A percentile compares a stretch with the other conserved stretches of the same genome.
phyloP scores from a whole-genome alignment of 1,284 basidiomycete species.

The Waitea zeae region DNA sequence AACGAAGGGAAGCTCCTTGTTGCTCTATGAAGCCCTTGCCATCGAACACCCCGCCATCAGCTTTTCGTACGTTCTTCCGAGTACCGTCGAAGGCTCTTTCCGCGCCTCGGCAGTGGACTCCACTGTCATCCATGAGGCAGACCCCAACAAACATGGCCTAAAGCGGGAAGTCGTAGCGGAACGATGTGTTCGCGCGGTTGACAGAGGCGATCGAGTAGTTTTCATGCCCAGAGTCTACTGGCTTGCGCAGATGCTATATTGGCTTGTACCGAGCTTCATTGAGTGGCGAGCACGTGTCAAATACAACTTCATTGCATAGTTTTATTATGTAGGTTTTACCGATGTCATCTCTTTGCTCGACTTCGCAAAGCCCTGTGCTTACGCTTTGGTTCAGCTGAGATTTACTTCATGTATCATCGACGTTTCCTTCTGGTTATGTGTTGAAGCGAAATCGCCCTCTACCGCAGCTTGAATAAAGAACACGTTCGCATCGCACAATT shows the following conservation, averaged over 20 bases:
- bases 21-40: slow-evolving; percentile 63
- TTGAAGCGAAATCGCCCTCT: no score
- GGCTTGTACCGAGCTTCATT: slow-evolving; percentile 38
- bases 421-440: no score
- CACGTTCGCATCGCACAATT: no score
- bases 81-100: slow-evolving; percentile 63
- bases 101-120: slow-evolving; percentile 61
- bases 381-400: no score
- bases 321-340: no score
- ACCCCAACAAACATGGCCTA: slow-evolving; percentile 37
- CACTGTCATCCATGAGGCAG: slow-evolving; percentile 28
- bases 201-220: slow-evolving; percentile 32
- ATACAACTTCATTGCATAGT: no score
- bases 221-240: slow-evolving; percentile 28
- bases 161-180: slow-evolving; percentile 36
- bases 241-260: slow-evolving; percentile 35
- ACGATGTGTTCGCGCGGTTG: slow-evolving; percentile 39
- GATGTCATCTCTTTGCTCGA: no score
- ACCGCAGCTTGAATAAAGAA: no score
- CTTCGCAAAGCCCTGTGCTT: no score
- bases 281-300: slow-evolving; percentile 40
- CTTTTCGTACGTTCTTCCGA: slow-evolving; percentile 41
- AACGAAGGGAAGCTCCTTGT: slow-evolving; percentile 67
- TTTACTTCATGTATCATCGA: no score
- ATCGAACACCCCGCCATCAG: slow-evolving; percentile 57